Evolutionary conservation across 352 stramenopile species (phyloP).

Genomic region (Globisporangium spiculum): DNA sequence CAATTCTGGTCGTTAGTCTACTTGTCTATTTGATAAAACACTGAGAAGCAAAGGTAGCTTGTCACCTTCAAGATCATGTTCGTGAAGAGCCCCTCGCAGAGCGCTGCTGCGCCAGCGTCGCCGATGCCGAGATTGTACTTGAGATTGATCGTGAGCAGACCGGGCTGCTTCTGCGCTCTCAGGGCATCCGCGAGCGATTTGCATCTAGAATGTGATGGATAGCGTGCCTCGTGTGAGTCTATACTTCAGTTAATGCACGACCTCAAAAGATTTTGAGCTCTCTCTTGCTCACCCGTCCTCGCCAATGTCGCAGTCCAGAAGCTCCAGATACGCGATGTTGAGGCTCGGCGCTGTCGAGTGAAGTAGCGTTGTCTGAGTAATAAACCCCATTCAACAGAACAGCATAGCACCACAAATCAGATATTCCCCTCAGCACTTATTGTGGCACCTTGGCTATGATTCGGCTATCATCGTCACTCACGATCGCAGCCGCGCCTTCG

Average conservation of each 20-base stretch:
- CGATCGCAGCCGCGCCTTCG: conserved; percentile 66
- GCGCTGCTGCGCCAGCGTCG: conserved; percentile 44
- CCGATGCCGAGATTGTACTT: conserved; percentile 69
- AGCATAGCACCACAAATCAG: neutral
- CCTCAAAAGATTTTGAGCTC: neutral
- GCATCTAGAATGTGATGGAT: conserved; percentile 29
- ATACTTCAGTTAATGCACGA: neutral
- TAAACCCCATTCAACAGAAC: neutral
- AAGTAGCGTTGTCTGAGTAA: conserved; percentile 40
- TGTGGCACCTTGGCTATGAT: neutral
- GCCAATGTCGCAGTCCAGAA: conserved; percentile 76
- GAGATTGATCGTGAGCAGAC: conserved; percentile 71
- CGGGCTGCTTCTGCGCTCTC: conserved; percentile 43
- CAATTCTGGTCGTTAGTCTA: neutral
- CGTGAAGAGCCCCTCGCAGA: conserved; percentile 68
- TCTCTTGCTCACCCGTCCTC: conserved; percentile 30
- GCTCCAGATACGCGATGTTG: conserved; percentile 76
- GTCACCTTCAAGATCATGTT: conserved; percentile 66
- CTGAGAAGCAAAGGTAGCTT: neutral
- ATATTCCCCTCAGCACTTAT: neutral
- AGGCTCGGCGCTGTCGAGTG: conserved; percentile 37
- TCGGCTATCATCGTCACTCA: conserved; percentile 24
- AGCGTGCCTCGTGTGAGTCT: neutral
- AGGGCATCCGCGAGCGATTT: conserved; percentile 50
- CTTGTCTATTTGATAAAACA: neutral